A percentile compares a stretch with the other conserved stretches of the same genome.
Conservation (phyloP, 73 alveolate species). For the Paramecium primaurelia region DNA sequence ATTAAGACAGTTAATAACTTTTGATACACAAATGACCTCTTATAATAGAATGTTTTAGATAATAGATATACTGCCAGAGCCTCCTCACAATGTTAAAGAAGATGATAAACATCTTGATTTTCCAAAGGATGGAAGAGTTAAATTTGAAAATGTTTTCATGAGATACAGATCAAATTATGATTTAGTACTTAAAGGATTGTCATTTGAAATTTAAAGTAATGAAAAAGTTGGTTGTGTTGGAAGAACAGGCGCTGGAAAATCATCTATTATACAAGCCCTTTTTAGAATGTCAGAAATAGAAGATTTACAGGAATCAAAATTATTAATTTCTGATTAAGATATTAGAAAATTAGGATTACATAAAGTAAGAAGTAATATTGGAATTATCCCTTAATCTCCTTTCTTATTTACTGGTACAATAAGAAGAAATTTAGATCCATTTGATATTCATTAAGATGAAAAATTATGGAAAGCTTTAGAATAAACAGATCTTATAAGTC, state of each 20-base stretch:
- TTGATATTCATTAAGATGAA: slow-evolving; percentile 65
- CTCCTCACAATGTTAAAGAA: not conserved
- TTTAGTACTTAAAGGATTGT: slow-evolving; percentile 34
- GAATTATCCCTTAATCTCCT: slow-evolving; percentile 81
- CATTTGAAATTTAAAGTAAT: slow-evolving; percentile 26
- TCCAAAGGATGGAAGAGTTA: slow-evolving; percentile 7
- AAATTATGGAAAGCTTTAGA: slow-evolving; percentile 62
- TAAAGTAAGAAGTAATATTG: slow-evolving; percentile 70
- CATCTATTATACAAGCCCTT: slow-evolving; percentile 61
- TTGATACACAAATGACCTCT: not conserved
- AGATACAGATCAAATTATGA: not conserved
- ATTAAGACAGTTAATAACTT: not conserved
- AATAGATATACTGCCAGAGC: not conserved
- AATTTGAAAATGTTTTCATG: slow-evolving; percentile 36
- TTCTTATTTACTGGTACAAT: slow-evolving; percentile 70
- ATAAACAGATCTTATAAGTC: slow-evolving; percentile 54
- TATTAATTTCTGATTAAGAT: slow-evolving; percentile 69
- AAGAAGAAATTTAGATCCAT: slow-evolving; percentile 86
- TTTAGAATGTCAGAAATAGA: slow-evolving; percentile 71
- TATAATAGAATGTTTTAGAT: not conserved
- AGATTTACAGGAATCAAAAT: not conserved
- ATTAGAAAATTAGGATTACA: slow-evolving; percentile 62
- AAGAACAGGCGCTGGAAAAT: slow-evolving; percentile 68
- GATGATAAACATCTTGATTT: not conserved
- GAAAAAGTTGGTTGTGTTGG: slow-evolving; percentile 61